phyloP scores from a whole-genome alignment of 805 yeast species.

The Candida parachauliodes region DNA sequence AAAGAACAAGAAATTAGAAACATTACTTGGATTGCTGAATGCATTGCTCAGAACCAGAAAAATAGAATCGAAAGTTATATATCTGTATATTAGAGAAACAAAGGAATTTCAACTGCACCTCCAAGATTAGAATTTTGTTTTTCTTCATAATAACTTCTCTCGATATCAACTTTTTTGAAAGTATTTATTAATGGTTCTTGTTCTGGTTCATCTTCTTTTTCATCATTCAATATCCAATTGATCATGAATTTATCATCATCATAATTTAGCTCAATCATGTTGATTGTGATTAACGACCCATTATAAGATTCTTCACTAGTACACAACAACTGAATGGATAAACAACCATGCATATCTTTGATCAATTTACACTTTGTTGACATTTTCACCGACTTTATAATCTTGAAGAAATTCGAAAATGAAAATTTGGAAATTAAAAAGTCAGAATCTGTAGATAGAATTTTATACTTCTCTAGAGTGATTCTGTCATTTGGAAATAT shows the following conservation, averaged over 20 bases:
- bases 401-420: slow-evolving; percentile 30
- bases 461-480: slow-evolving; percentile 57
- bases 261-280: slow-evolving; percentile 29
- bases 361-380: slow-evolving; percentile 38
- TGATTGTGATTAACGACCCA: slow-evolving; percentile 38
- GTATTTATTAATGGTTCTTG: slow-evolving; percentile 2
- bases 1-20: slow-evolving; percentile 96
- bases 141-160: background rate
- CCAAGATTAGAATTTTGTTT: slow-evolving; percentile 22
- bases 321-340: slow-evolving; percentile 37
- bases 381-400: slow-evolving; percentile 33
- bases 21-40: slow-evolving; percentile 99
- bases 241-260: slow-evolving; percentile 10
- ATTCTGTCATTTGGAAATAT: slow-evolving; percentile 61
- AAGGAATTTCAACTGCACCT: slow-evolving; percentile 44
- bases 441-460: slow-evolving; percentile 12
- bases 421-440: slow-evolving; percentile 29
- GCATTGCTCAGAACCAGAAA: slow-evolving; percentile 98
- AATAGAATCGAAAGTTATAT: slow-evolving; percentile 90
- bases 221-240: slow-evolving; percentile 7
- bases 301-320: slow-evolving; percentile 28
- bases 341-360: slow-evolving; percentile 32
- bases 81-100: slow-evolving; percentile 64
- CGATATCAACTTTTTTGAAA: background rate
- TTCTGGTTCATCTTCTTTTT: background rate